Percentiles rank a stretch among this genome's conserved stretches.
phyloP scores from a whole-genome alignment of 495 filamentous ascomycete genomes.

The Neurospora africana region DNA sequence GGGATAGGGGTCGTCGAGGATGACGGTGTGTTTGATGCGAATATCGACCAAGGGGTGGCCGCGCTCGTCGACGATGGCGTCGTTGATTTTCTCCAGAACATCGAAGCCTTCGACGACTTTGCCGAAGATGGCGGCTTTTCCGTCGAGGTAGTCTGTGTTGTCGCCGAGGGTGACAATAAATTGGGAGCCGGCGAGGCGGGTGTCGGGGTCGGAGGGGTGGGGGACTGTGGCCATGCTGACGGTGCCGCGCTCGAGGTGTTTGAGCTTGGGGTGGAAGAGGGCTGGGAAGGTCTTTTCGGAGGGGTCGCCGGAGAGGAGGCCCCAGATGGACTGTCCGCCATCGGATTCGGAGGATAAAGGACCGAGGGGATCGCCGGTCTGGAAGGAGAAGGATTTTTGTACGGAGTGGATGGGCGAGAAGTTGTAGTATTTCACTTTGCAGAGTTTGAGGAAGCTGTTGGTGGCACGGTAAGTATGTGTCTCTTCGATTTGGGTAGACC shows the following conservation, averaged over 20 bases:
- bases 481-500: not conserved
- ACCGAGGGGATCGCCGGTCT: conserved; percentile 87
- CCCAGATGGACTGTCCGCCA: conserved; percentile 90
- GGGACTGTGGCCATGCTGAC: conserved; percentile 91
- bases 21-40: conserved; percentile 78
- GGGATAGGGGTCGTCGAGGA: conserved; percentile 80
- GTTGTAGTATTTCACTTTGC: conserved; percentile 97
- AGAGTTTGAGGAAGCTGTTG: conserved; percentile 88
- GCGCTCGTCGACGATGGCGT: conserved; percentile 70
- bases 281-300: conserved; percentile 72
- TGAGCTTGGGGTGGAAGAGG: conserved; percentile 70
- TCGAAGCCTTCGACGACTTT: conserved; percentile 93
- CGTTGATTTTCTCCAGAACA: conserved; percentile 84
- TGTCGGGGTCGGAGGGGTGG: conserved; percentile 65
- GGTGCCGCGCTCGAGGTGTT: conserved; percentile 75
- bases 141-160: conserved; percentile 78
- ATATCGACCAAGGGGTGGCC: conserved; percentile 83
- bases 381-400: conserved; percentile 87
- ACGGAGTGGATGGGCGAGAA: conserved; percentile 81
- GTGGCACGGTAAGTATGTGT: conserved; percentile 37
- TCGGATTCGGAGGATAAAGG: conserved; percentile 72
- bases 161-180: conserved; percentile 86
- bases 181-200: conserved; percentile 71
- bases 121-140: conserved; percentile 87
- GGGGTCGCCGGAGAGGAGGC: conserved; percentile 54